Conservation (phyloP, 2,329 filamentous ascomycete genomes). For the Phyllosticta citribraziliensis region DNA sequence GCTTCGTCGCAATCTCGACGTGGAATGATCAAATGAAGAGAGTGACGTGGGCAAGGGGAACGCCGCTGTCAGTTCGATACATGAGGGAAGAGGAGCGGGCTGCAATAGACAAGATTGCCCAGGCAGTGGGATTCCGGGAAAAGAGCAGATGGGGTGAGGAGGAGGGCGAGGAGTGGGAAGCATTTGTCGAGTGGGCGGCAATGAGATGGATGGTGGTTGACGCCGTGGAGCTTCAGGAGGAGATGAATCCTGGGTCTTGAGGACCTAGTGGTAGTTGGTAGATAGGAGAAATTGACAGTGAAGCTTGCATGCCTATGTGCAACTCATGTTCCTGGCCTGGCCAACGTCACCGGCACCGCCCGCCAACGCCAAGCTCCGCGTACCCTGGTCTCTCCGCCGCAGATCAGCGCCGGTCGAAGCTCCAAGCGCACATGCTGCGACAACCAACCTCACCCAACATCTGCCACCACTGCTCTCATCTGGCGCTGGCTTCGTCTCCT, state of each 20-base stretch:
- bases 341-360: not conserved
- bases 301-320: not conserved
- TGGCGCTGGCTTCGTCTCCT: not conserved
- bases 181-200: slow-evolving; percentile 70
- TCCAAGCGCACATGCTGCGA: slow-evolving; percentile 5
- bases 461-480: not conserved
- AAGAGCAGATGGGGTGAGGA: slow-evolving; percentile 74
- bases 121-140: slow-evolving; percentile 87
- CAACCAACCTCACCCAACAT: not conserved
- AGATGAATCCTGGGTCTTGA: slow-evolving; percentile 56
- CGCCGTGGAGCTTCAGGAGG: slow-evolving; percentile 80
- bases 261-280: not conserved
- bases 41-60: slow-evolving; percentile 80
- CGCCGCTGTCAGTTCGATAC: slow-evolving; percentile 73
- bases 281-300: not conserved
- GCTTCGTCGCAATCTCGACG: slow-evolving; percentile 74
- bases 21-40: slow-evolving; percentile 92
- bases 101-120: slow-evolving; percentile 75
- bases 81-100: slow-evolving; percentile 81
- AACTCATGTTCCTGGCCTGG: not conserved
- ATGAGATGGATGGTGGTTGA: slow-evolving; percentile 85
- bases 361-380: not conserved
- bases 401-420: slow-evolving; percentile 4
- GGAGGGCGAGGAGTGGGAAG: slow-evolving; percentile 82
- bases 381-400: slow-evolving; percentile 1